Conservation (phyloP, 805 yeast species). For the Saturnispora saitoi region DNA sequence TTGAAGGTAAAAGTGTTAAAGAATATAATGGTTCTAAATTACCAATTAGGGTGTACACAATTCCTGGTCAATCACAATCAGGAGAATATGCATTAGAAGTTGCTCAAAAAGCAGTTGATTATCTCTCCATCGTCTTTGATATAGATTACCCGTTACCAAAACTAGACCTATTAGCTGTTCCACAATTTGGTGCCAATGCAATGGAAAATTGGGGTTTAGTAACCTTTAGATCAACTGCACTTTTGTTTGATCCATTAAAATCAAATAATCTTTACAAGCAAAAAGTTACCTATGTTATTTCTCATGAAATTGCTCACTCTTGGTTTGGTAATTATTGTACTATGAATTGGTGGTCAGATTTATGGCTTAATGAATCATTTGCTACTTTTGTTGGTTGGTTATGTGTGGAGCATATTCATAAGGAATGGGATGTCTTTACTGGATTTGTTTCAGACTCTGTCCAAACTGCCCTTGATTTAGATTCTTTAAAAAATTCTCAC, state of each 20-base stretch:
- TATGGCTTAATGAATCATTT: slow-evolving; percentile 86
- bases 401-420: slow-evolving; percentile 60
- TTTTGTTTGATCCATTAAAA: slow-evolving; percentile 39
- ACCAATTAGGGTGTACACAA: slow-evolving; percentile 45
- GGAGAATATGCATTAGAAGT: slow-evolving; percentile 41
- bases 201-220: slow-evolving; percentile 90
- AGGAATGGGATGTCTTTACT: slow-evolving; percentile 74
- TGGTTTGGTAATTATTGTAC: slow-evolving; percentile 89
- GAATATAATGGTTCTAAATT: slow-evolving; percentile 34
- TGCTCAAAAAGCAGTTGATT: slow-evolving; percentile 43
- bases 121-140: slow-evolving; percentile 39
- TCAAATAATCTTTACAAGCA: slow-evolving; percentile 48
- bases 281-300: slow-evolving; percentile 73
- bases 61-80: slow-evolving; percentile 38
- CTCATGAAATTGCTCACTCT: slow-evolving; percentile 84
- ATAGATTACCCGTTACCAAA: slow-evolving; percentile 71
- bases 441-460: slow-evolving; percentile 43
- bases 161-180: slow-evolving; percentile 71
- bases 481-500: slow-evolving; percentile 57
- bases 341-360: slow-evolving; percentile 91
- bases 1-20: slow-evolving; percentile 37
- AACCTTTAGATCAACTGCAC: slow-evolving; percentile 53
- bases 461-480: slow-evolving; percentile 44
- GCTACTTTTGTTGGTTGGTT: slow-evolving; percentile 80
- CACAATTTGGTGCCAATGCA: slow-evolving; percentile 74